Base-by-base conservation (phyloP, 345 rosid genomes). In the Populus nigra region DNA sequence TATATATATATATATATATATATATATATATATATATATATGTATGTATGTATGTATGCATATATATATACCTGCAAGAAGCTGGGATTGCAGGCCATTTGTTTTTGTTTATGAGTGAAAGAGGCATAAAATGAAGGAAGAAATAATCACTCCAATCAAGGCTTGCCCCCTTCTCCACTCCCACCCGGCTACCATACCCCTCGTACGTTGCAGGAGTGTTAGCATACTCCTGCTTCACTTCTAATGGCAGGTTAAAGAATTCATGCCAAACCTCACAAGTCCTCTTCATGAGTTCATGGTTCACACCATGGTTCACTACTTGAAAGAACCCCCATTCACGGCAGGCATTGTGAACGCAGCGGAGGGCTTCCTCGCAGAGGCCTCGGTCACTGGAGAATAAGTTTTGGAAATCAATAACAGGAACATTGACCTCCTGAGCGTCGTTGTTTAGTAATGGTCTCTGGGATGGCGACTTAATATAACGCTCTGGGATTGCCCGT, bases 131-230 rank as follows among this genome's bases (percentile, higher is more conserved):
- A 67, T 78, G 77, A 36, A 82, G 85, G 61, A 82, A 82, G 74
- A 82, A 82, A 61, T 82, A 82, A 23, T 82, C 85, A 38, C 82
- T 82, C 85, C 85, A 82, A 61, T 82, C 85, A 47, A 82, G 79
- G 50, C 8, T 29, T 0, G 79, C 85, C 1, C 71, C 85, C 45
- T 78, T 71, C 79, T 82, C 79, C 9, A 82, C 82, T 0, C 85
- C 85, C 23, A 82, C 55, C 12, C 85, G 81, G 72, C 85, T 82
- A 36, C 85, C 85, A 29, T 78, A 82, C 3, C 85, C 85, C 55
- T 82, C 85, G 47, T 82, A 82, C 38, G 85, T 78, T 0, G 22
- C 68, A 11, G 82, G 85, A 1, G 47, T 53, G 66, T 78, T 82
- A 7, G 85, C 82, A 36, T 78, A 82, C 43, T 65, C 17, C 18